Percentiles rank a stretch among this genome's conserved stretches.
Conservation (phyloP, 768 basidiomycete species). For the Serendipita sp. region DNA sequence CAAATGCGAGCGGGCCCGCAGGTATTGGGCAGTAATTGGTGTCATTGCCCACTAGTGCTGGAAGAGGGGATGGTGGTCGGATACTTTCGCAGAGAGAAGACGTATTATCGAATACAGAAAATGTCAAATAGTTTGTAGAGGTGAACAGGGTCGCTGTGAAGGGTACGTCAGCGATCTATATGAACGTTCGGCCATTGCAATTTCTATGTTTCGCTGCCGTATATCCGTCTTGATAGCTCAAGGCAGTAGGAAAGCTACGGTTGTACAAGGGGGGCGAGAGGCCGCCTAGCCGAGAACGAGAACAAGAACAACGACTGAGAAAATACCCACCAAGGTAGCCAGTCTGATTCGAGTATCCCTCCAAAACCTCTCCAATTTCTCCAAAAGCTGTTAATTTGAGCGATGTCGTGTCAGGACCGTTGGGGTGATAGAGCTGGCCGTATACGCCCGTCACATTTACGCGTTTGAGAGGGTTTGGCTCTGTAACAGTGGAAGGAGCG, state of each 20-base stretch:
- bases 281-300: not conserved
- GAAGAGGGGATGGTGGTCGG: constrained; percentile 59
- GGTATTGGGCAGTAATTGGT: constrained; percentile 57
- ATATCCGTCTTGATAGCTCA: too few species aligned
- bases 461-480: constrained; percentile 26
- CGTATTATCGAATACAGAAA: constrained; percentile 51
- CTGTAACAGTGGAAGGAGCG: constrained; percentile 30
- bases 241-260: too few species aligned
- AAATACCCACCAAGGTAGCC: constrained; percentile 45
- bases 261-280: not conserved
- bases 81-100: constrained; percentile 66
- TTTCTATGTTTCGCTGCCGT: too few species aligned
- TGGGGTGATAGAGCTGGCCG: constrained; percentile 36
- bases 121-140: constrained; percentile 61
- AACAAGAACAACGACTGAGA: not conserved
- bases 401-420: not conserved
- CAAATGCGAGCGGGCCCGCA: constrained; percentile 67
- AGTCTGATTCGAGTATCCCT: constrained; percentile 41
- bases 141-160: constrained; percentile 72
- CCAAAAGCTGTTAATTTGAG: not conserved
- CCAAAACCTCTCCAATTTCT: constrained; percentile 5
- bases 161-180: constrained; percentile 3
- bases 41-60: constrained; percentile 21
- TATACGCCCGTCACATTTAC: constrained; percentile 55
- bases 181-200: constrained; percentile 7